Evolutionary conservation across 108 stramenopile genomes (phyloP).

Genomic region (Nitzschia sp.): DNA sequence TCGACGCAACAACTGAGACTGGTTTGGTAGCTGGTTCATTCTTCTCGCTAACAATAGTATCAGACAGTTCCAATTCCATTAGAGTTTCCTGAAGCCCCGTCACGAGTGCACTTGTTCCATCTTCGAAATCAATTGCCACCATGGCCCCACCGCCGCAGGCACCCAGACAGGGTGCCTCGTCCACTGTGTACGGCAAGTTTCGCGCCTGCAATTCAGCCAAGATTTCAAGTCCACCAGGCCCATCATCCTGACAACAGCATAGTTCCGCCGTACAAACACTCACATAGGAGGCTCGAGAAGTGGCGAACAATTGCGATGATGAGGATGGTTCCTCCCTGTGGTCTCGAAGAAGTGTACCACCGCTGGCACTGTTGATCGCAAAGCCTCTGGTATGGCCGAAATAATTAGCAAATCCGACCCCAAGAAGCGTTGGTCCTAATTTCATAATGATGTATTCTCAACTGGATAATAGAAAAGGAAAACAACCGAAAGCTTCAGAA

Average conservation of each 20-base stretch:
- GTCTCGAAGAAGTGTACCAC: too few species aligned
- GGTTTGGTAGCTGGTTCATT: neutral
- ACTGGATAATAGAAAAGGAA: too few species aligned
- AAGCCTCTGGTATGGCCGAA: too few species aligned
- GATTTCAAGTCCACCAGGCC: slow-evolving; percentile 25
- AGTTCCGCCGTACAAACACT: slow-evolving; percentile 52
- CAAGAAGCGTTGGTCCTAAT: too few species aligned
- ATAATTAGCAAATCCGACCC: too few species aligned
- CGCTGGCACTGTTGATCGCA: too few species aligned
- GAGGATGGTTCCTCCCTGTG: too few species aligned
- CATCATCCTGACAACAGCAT: slow-evolving; percentile 57
- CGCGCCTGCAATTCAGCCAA: slow-evolving; percentile 32
- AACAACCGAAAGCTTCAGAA: too few species aligned
- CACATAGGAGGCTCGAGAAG: slow-evolving; percentile 8
- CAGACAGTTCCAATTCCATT: slow-evolving; percentile 7
- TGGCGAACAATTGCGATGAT: too few species aligned
- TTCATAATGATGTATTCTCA: too few species aligned
- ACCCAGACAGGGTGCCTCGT: slow-evolving; percentile 54
- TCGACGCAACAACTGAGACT: neutral
- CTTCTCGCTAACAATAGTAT: neutral
- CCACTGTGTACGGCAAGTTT: slow-evolving; percentile 43
- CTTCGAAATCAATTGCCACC: slow-evolving; percentile 61
- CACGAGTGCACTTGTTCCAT: slow-evolving; percentile 46
- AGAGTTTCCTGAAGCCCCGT: slow-evolving; percentile 42
- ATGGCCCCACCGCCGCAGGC: slow-evolving; percentile 64